Evolutionary conservation across 208 protist species (phyloP).

Genomic region (Trypanosoma vivax): DNA sequence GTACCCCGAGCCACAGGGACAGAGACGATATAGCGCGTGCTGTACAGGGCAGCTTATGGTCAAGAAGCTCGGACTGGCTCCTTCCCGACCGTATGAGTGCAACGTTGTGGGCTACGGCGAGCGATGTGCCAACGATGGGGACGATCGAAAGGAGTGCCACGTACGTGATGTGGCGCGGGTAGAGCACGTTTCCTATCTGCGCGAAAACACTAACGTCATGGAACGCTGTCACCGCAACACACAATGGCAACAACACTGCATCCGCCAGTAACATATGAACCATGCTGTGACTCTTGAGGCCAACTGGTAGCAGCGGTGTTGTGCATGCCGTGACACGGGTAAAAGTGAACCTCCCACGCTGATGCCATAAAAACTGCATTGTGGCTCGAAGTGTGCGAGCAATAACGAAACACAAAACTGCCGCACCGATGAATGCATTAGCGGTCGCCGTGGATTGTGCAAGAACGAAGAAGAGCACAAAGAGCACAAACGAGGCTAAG

Average conservation of each 20-base stretch:
- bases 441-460: conserved; percentile 4
- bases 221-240: conserved; percentile 11
- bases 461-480: background rate
- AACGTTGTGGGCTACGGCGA: background rate
- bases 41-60: background rate
- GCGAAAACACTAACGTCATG: conserved; percentile 4
- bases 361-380: conserved; percentile 16
- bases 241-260: conserved; percentile 20
- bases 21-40: background rate
- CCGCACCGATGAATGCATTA: conserved; percentile 1
- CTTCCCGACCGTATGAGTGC: conserved; percentile 10
- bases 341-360: conserved; percentile 25
- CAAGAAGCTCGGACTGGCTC: background rate
- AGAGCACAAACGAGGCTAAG: too few species aligned
- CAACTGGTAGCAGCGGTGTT: background rate
- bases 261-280: conserved; percentile 18
- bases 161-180: background rate
- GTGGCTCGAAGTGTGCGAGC: conserved; percentile 13
- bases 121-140: conserved; percentile 3
- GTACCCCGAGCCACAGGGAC: background rate
- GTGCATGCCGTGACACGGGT: background rate
- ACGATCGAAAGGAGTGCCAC: background rate
- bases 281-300: conserved; percentile 1
- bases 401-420: conserved; percentile 5
- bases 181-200: conserved; percentile 8